Percentiles rank a stretch among this genome's conserved stretches.
phyloP scores from a whole-genome alignment of 495 filamentous ascomycete genomes.

The Astrothelium subdiscretum region DNA sequence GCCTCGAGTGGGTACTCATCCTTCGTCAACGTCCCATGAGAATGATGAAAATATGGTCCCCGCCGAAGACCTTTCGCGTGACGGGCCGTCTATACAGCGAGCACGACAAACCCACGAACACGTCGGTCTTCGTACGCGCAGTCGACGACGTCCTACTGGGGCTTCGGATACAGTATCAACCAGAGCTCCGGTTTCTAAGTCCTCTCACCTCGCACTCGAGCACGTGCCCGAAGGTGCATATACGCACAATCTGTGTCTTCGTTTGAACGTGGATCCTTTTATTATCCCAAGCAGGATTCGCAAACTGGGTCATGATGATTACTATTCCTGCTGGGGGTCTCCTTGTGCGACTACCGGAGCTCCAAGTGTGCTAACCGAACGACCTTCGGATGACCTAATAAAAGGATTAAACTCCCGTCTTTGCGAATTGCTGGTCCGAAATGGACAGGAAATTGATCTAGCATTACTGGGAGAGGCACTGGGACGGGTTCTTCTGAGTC shows the following conservation, averaged over 20 bases:
- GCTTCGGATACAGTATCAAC: background rate
- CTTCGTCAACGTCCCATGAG: background rate
- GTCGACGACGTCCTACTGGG: background rate
- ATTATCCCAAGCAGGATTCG: background rate
- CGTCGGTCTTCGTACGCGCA: background rate
- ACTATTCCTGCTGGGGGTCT: background rate
- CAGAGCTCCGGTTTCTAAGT: conserved; percentile 9
- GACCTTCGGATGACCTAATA: background rate
- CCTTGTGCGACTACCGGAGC: background rate
- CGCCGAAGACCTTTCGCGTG: background rate
- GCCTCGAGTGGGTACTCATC: background rate
- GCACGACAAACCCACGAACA: background rate
- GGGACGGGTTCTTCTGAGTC: background rate
- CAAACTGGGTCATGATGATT: background rate
- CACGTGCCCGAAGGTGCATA: conserved; percentile 13
- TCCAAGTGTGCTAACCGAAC: background rate
- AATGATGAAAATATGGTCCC: conserved; percentile 5
- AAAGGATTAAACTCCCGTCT: background rate
- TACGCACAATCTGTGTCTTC: conserved; percentile 11
- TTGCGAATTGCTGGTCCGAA: background rate
- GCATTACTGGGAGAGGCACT: background rate
- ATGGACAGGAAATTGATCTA: background rate
- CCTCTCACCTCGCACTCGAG: conserved; percentile 19
- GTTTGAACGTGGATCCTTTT: background rate
- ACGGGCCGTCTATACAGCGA: background rate